phyloP scores from a whole-genome alignment of 2,329 filamentous ascomycete genomes.

The Fulvia fulva region DNA sequence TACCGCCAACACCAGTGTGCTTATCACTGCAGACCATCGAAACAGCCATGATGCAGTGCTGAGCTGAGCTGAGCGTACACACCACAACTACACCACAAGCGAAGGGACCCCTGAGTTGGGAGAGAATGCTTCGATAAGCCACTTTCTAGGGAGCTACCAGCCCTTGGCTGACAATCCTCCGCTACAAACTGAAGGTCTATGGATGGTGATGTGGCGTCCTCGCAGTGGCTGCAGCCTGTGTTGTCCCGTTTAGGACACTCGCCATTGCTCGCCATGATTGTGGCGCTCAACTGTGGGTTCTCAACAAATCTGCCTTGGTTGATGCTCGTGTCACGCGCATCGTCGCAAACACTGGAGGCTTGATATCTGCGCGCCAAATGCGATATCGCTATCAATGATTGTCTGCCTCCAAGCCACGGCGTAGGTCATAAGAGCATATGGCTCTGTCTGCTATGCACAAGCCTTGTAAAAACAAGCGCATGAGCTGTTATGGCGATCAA shows the following conservation, averaged over 20 bases:
- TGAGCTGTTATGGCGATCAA: not conserved
- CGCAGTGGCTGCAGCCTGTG: not conserved
- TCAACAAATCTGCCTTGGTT: not conserved
- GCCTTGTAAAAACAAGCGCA: not conserved
- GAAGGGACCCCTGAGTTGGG: not conserved
- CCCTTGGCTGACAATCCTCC: not conserved
- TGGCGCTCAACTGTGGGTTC: not conserved
- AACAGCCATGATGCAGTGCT: not conserved
- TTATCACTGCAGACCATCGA: not conserved
- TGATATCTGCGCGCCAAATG: not conserved
- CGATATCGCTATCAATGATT: not conserved
- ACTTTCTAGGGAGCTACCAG: not conserved
- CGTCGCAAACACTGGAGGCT: not conserved
- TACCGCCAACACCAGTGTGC: not conserved
- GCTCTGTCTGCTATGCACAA: not conserved
- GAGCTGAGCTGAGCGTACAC: not conserved
- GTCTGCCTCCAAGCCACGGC: not conserved
- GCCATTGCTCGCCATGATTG: not conserved
- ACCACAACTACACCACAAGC: not conserved
- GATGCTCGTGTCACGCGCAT: not conserved
- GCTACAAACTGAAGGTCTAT: not conserved
- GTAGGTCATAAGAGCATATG: not conserved
- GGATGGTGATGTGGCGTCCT: not conserved
- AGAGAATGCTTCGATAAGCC: not conserved
- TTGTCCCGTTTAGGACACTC: not conserved